These are phyloP conservation scores for Strigomonas culicis DNA, from an alignment of 208 protist genomes.

Conservation along the genomic window DNA sequence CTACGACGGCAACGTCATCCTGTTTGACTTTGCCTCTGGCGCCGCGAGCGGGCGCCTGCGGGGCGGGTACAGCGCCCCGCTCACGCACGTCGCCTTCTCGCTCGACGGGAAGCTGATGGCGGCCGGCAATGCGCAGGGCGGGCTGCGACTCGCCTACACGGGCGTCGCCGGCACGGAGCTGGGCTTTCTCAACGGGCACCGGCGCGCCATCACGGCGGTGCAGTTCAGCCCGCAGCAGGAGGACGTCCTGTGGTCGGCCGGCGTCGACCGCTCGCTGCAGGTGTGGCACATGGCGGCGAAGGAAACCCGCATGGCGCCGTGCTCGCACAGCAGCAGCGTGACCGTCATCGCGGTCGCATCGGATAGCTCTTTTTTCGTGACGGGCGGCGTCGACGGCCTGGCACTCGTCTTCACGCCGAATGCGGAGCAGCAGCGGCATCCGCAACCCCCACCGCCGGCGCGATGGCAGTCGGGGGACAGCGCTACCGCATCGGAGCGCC, in stretches of 20 bases:
- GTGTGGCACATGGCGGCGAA: conserved; percentile 29
- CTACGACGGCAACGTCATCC: conserved; percentile 46
- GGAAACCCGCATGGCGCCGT: conserved; percentile 12
- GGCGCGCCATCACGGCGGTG: conserved; percentile 43
- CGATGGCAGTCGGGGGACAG: neutral
- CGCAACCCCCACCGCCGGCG: neutral
- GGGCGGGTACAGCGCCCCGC: conserved; percentile 47
- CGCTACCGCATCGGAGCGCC: neutral
- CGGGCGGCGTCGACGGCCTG: conserved; percentile 48
- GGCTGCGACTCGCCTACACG: conserved; percentile 50
- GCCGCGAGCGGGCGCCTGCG: conserved; percentile 31
- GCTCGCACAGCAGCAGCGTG: conserved; percentile 40
- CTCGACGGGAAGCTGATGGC: conserved; percentile 68
- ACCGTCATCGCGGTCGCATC: conserved; percentile 47
- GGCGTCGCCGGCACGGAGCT: conserved; percentile 56
- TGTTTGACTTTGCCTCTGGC: conserved; percentile 62
- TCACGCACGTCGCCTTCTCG: conserved; percentile 55
- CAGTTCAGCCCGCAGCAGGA: conserved; percentile 28
- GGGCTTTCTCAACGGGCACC: conserved; percentile 61
- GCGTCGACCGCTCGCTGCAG: conserved; percentile 45
- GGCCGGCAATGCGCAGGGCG: conserved; percentile 66
- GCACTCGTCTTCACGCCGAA: conserved; percentile 50
- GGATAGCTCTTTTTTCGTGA: conserved; percentile 55
- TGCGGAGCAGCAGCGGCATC: neutral
- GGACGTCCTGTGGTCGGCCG: conserved; percentile 26